Evolutionary conservation across 768 basidiomycete species (phyloP).

Genomic region (Cystoderma amianthinum): DNA sequence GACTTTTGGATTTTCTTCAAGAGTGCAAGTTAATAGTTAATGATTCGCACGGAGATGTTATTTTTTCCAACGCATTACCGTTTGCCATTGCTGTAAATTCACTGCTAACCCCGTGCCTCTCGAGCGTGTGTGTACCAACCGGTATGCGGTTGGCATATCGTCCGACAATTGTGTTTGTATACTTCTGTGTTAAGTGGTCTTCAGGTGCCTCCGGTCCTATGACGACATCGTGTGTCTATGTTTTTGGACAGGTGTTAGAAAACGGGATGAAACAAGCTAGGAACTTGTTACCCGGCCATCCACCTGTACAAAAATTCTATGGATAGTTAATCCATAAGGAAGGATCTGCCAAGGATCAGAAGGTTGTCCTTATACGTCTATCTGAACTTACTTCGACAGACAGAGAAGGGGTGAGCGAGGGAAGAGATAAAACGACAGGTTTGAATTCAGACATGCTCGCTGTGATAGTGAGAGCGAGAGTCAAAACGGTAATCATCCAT

Average conservation of each 20-base stretch:
- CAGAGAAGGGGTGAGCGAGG: conserved; percentile 48
- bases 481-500: too few species aligned
- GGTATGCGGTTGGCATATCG: conserved; percentile 71
- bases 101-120: conserved; percentile 45
- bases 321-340: conserved; percentile 62
- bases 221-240: conserved; percentile 69
- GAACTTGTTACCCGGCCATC: conserved; percentile 46
- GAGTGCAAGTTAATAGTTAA: too few species aligned
- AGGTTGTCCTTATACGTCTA: background rate
- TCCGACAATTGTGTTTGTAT: conserved; percentile 68
- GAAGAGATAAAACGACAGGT: conserved; percentile 47
- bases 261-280: background rate
- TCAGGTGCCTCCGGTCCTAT: conserved; percentile 62
- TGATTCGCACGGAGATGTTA: too few species aligned
- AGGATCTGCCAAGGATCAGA: conserved; percentile 37
- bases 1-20: conserved; percentile 41
- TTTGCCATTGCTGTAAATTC: conserved; percentile 38
- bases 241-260: background rate
- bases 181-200: conserved; percentile 54
- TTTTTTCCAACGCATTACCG: too few species aligned
- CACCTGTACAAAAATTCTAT: conserved; percentile 57
- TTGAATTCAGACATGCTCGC: conserved; percentile 46
- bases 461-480: too few species aligned
- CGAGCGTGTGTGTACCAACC: conserved; percentile 43
- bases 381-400: conserved; percentile 47